phyloP scores from a whole-genome alignment of 345 rosid genomes.

The Eucalyptus sp. region DNA sequence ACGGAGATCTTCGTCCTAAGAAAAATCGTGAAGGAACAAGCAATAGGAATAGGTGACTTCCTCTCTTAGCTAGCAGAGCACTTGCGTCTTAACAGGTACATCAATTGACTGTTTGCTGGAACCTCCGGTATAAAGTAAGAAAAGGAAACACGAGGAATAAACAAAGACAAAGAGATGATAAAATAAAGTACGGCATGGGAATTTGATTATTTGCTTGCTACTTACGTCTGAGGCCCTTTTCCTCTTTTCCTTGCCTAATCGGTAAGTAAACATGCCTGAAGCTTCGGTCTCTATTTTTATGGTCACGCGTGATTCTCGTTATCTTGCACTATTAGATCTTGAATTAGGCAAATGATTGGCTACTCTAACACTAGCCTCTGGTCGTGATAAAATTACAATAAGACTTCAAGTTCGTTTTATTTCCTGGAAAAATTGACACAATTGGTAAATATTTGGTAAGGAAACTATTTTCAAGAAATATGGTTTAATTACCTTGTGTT shows the following conservation, averaged over 20 bases:
- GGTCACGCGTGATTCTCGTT: neutral
- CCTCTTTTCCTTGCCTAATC: neutral
- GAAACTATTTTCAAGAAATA: neutral
- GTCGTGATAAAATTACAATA: neutral
- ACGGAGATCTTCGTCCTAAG: neutral
- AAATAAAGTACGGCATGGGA: neutral
- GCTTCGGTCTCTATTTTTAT: neutral
- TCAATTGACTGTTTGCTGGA: neutral
- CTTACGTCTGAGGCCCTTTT: neutral
- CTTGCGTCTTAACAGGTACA: accelerated
- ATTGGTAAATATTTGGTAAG: neutral
- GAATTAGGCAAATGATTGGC: neutral
- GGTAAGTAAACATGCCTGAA: neutral
- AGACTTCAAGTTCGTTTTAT: neutral
- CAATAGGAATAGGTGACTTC: neutral
- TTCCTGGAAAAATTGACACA: neutral
- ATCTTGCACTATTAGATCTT: neutral
- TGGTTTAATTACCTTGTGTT: neutral
- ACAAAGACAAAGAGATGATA: neutral
- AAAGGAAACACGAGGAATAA: neutral
- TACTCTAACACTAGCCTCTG: neutral
- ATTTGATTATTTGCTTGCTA: neutral
- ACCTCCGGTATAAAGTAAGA: neutral
- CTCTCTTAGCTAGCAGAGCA: neutral
- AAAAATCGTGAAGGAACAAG: neutral